Conservation (phyloP, 164 flowering plant genomes). For the Dillenia suffruticosa region DNA sequence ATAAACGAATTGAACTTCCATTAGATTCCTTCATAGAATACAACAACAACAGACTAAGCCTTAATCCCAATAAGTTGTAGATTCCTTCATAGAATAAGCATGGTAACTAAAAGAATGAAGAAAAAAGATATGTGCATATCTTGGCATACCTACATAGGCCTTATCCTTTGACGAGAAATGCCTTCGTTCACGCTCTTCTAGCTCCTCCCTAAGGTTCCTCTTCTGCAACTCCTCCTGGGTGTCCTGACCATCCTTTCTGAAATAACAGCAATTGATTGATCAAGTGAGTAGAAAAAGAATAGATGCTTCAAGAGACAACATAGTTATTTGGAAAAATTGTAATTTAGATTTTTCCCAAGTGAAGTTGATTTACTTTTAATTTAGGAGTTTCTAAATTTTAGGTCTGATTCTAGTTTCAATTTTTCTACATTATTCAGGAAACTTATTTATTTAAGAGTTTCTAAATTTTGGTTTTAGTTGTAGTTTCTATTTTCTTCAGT, state of each 20-base stretch:
- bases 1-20: constrained; percentile 10
- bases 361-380: too few species aligned
- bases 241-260: constrained; percentile 92
- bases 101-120: neutral
- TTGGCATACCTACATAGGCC: constrained; percentile 31
- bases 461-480: too few species aligned
- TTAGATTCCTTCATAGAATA: neutral
- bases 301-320: neutral
- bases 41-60: constrained; percentile 2
- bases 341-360: too few species aligned
- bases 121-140: neutral
- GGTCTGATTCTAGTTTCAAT: too few species aligned
- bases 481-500: too few species aligned
- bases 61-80: neutral
- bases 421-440: too few species aligned
- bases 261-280: constrained; percentile 5
- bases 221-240: constrained; percentile 86
- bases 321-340: too few species aligned
- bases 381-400: too few species aligned
- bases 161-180: constrained; percentile 83
- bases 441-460: too few species aligned
- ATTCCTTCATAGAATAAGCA: neutral
- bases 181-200: constrained; percentile 84
- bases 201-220: constrained; percentile 84
- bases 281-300: neutral